Evolutionary conservation across 129 eudicot genomes (phyloP), one percentile per base, ranked within the genome.

Genomic region (Flaveria trinervia): DNA sequence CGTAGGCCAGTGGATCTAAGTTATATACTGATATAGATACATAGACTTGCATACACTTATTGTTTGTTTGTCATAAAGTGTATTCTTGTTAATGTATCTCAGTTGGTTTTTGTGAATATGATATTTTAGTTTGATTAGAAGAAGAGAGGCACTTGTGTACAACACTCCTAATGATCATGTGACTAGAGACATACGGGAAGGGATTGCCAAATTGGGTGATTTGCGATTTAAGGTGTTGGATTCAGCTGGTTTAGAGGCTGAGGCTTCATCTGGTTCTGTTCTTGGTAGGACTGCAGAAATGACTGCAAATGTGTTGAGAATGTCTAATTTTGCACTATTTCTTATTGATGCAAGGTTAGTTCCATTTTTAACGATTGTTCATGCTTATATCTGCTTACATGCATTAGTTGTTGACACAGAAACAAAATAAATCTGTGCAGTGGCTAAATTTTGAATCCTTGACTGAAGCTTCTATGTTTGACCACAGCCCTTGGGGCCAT

Each of bases 111-210:
- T 82, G 71, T 51, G 57, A 33, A 25, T 82, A 25, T 83, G 54
- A 7, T 65, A 18, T 71, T 79, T 84, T 79, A 91, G 98, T 65
- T 86, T 94, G 85, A 91, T 94, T 65, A 83, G 97, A 36, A 82
- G 97, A 81, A 91, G 97, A 84, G 98, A 94, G 88, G 98, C 97
- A 9, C 93, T 94, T 83, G 98, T 94, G 77, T 94, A 91, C 78
- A 91, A 93, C 75, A 94, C 97, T 36, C 96, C 97, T 28, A 90
- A 79, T 83, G 97, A 91, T 72, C 98, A 94, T 73, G 97, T 91
- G 51, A 94, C 98, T 68, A 87, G 98, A 68, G 97, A 91, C 72
- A 89, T 91, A 70, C 83, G 96, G 70, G 96, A 94, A 70, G 98
- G 96, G 36, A 82, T 91, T 84, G 98, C 92, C 18, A 94, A 94